These are phyloP conservation scores for Blastomyces parvus DNA, from an alignment of 2,329 filamentous ascomycete species.

Conservation along the genomic window DNA sequence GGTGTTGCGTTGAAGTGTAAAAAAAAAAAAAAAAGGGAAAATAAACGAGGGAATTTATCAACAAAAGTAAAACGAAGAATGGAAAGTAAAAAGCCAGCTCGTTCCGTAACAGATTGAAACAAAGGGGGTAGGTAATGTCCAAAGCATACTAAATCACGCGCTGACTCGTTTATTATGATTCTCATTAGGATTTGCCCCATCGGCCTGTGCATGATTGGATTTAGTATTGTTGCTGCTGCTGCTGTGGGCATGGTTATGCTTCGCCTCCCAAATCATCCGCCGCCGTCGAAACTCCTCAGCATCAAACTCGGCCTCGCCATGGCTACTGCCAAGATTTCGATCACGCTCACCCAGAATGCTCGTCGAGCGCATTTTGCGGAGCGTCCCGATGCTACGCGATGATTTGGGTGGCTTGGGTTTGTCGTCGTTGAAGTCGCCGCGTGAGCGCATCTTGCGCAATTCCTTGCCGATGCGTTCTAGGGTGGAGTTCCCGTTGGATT, in stretches of 20 bases:
- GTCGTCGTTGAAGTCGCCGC: conserved; percentile 42
- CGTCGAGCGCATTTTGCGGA: conserved; percentile 31
- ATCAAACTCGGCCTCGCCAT: conserved; percentile 37
- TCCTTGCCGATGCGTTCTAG: conserved; percentile 53
- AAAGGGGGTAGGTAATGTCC: neutral
- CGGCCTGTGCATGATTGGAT: neutral
- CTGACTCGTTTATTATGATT: conserved; percentile 1
- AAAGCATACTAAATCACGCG: neutral
- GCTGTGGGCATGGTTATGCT: conserved; percentile 9
- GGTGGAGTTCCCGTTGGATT: conserved; percentile 36
- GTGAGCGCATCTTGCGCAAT: conserved; percentile 49
- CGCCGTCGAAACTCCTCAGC: conserved; percentile 41
- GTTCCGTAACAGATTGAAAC: neutral
- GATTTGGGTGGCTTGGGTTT: neutral
- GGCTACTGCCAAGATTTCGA: conserved; percentile 24
- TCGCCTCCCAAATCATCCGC: conserved; percentile 41
- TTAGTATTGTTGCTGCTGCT: neutral
- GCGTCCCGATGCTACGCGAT: conserved; percentile 11
- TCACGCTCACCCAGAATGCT: conserved; percentile 22
- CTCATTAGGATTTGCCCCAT: neutral
- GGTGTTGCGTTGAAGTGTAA: neutral
- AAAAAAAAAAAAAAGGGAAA: neutral
- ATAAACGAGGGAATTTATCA: neutral
- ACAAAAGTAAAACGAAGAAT: neutral
- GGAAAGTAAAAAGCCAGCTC: neutral